A percentile compares a stretch with the other conserved stretches of the same genome.
Conservation (phyloP, 2,329 filamentous ascomycete genomes). For the Fusarium gaditjirri region DNA sequence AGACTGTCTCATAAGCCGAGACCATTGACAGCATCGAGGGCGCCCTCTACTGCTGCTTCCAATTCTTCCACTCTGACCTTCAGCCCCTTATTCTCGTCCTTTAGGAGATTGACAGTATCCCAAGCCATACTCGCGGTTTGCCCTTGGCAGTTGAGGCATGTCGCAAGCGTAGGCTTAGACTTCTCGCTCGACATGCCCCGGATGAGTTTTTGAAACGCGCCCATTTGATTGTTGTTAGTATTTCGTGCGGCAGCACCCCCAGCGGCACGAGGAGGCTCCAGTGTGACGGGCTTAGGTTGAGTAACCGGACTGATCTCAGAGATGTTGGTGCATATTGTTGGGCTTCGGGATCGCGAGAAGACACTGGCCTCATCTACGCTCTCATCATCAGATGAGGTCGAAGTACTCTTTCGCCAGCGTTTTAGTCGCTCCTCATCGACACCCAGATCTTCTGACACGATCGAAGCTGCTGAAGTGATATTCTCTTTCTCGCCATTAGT, state of each 20-base stretch:
- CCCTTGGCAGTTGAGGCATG: constrained; percentile 68
- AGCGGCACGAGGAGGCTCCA: constrained; percentile 38
- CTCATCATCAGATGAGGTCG: constrained; percentile 63
- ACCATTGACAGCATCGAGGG: constrained; percentile 68
- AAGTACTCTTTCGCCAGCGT: constrained; percentile 56
- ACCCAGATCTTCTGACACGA: constrained; percentile 63
- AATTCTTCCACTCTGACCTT: constrained; percentile 69
- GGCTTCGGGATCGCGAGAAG: constrained; percentile 70
- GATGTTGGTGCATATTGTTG: constrained; percentile 58
- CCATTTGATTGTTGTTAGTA: constrained; percentile 47
- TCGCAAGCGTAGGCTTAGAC: constrained; percentile 37
- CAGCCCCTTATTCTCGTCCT: constrained; percentile 70
- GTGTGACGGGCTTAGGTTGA: constrained; percentile 40
- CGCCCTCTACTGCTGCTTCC: constrained; percentile 69
- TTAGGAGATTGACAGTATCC: constrained; percentile 70
- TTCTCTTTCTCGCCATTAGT: constrained; percentile 44
- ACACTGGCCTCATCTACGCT: constrained; percentile 64
- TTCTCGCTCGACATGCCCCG: constrained; percentile 54
- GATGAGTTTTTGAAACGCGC: constrained; percentile 56
- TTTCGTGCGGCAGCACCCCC: constrained; percentile 42
- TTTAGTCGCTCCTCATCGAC: constrained; percentile 61
- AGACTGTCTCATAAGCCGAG: constrained; percentile 53
- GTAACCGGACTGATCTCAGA: constrained; percentile 46
- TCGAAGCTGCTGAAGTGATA: constrained; percentile 53
- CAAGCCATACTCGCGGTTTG: constrained; percentile 69